Conservation (phyloP, 2,329 filamentous ascomycete genomes). For the Phaeosphaeriaceae sp. region DNA sequence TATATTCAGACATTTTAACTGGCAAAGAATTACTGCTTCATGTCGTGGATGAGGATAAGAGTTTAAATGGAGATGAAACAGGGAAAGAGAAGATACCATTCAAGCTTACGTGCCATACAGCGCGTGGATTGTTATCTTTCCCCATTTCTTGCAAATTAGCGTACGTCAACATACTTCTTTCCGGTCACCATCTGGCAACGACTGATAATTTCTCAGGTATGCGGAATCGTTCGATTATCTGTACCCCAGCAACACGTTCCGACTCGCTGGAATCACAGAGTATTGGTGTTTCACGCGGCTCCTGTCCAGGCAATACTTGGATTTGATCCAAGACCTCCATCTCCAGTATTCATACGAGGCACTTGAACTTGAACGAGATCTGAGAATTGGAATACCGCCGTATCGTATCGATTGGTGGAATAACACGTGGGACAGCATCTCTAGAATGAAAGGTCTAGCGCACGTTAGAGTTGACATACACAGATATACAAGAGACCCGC, state of each 20-base stretch:
- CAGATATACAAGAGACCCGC: not conserved
- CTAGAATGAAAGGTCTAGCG: not conserved
- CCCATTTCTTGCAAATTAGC: conserved; percentile 2
- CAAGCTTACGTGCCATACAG: not conserved
- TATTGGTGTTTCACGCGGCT: conserved; percentile 1
- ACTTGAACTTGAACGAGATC: not conserved
- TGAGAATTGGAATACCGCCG: not conserved
- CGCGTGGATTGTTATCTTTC: conserved; percentile 1
- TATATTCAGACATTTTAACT: not conserved
- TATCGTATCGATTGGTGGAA: not conserved
- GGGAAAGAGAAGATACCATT: conserved; percentile 1
- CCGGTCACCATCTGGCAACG: not conserved
- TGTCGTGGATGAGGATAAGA: not conserved
- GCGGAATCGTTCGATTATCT: not conserved
- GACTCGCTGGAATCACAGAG: conserved; percentile 1
- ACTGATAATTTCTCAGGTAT: not conserved
- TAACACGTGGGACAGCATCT: not conserved
- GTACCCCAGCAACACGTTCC: conserved; percentile 2
- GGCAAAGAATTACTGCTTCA: not conserved
- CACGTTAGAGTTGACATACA: conserved; percentile 2
- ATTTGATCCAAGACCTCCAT: not conserved
- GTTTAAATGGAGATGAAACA: not conserved
- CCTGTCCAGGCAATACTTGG: not conserved
- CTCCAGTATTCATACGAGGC: conserved; percentile 1
- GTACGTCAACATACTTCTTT: not conserved